These are phyloP conservation scores for Lepidium aucheri DNA, from an alignment of 345 rosid species.

Conservation along the genomic window DNA sequence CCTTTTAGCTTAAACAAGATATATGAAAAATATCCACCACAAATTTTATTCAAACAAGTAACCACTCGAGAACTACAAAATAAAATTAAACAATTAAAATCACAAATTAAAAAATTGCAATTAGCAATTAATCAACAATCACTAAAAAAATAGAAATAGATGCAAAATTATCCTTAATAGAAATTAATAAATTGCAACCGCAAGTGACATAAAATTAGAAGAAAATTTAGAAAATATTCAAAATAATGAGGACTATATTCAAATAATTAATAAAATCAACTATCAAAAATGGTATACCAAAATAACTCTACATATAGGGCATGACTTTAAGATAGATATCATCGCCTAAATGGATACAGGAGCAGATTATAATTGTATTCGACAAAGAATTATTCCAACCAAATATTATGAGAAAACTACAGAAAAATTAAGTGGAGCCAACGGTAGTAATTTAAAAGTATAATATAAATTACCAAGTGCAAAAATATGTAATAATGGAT, in stretches of 20 bases:
- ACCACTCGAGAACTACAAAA: too few species aligned
- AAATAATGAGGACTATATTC: neutral
- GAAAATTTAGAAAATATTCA: too few species aligned
- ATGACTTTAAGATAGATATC: neutral
- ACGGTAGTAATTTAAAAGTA: neutral
- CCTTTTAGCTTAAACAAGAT: too few species aligned
- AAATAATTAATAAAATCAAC: neutral
- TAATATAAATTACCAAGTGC: neutral
- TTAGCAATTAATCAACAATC: too few species aligned
- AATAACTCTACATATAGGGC: neutral
- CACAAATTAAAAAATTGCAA: too few species aligned
- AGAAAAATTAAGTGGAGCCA: neutral
- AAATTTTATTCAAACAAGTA: too few species aligned
- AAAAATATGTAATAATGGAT: neutral
- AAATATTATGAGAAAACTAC: neutral
- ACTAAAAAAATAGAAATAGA: too few species aligned
- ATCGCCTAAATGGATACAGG: neutral
- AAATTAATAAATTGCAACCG: too few species aligned
- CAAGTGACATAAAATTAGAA: too few species aligned
- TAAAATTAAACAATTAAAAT: too few species aligned
- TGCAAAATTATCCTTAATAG: too few species aligned
- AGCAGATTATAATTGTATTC: neutral
- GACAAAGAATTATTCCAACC: neutral
- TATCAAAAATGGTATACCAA: neutral
- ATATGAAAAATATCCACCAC: too few species aligned